Base-by-base conservation (phyloP, 257 asterid genomes). In the Gentiana macrophylla region DNA sequence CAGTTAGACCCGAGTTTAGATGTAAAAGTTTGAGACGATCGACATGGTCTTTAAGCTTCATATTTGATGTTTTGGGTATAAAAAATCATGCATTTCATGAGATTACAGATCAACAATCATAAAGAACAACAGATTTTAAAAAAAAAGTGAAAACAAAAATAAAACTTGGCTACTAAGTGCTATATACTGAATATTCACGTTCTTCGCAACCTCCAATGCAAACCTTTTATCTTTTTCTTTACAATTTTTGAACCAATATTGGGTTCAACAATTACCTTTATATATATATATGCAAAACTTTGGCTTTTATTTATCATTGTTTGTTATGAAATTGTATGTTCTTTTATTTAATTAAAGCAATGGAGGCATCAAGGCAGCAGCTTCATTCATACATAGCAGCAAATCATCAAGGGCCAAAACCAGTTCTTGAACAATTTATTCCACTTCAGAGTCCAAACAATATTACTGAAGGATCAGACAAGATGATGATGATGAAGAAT, bases 341-440 rank as follows among this genome's bases (percentile, higher is more conserved):
- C 46, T 41, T 4, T 41, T 41, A 1, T 41, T 5, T 5, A 41
- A 41, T 10, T 41, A 5, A 41, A 92, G 97, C 94, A 52, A 84
- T 88, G 93, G 98, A 92, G 54, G 82, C 89, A 12, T 88, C 95
- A 49, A 80, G 81, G 78, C 93, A 83, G 62, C 97, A 85, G 73
- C 80, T 92, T 4, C 89, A 81, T 12, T 66, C 83, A 35, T 81
- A 73, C 65, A 74, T 70, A 33, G 74, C 13, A 2, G 1, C 24
- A 24, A 24, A 24, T 24, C 76, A 67, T 66, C 77, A 70, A 46
- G 77, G 53, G 12, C 64, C 72, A n/a, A 81, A 71, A 56, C 97
- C 94, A 1, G 72, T 92, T 33, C 82, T 92, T n/a, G 97, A 92
- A 62, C 86, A 92, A 57, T 92, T 92, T 68, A 88, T 92, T 33